Evolutionary conservation across 2,329 filamentous ascomycete genomes (phyloP), one percentile per base, ranked within the genome.

Genomic region (Fusarium mangiferae): DNA sequence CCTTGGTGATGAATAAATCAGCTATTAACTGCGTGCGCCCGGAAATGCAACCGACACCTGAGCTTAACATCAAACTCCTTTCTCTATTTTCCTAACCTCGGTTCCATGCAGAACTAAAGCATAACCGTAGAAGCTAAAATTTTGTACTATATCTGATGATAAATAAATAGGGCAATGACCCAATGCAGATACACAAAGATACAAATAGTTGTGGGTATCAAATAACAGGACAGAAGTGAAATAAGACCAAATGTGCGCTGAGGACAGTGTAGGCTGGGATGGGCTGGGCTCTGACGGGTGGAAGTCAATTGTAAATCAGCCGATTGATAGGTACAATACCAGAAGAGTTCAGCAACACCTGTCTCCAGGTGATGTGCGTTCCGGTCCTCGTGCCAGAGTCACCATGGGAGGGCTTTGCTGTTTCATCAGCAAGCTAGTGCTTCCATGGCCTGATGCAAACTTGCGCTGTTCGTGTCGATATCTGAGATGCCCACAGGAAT

Each of bases 191-290:
- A 61, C 61, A 65, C 39, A 59, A 57, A 45, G 76, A 68, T 67
- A 55, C 51, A 71, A 59, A 64, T 51, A 58, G 54, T 67, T 49
- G 55, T 62, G 78, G 78, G 78, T 79, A 79, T 79, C 78, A 78
- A 78, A 76, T 66, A 77, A 77, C 69, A 76, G 42, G 56, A 39
- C 67, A 76, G 76, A 79, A 78, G 74, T 55, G 68, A 76, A 78
- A 52, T 20, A 72, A 57, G 56, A 51, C 28, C 51, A 55, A 65
- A 62, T 45, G 49, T 41, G 30, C 52, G 44, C 61, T 45, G 44
- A 54, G 45, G 22, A 22, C 51, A 67, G 24, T 28, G 41, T 45
- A 39, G 44, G 42, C 58, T 68, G 46, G 46, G 38, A 28, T 45
- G 38, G 44, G 62, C 51, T 72, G 42, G 46, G 35, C 30, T 56